These are phyloP conservation scores for Parasitella parasitica DNA, from an alignment of 371 early-diverging fungal genomes.

Conservation along the genomic window DNA sequence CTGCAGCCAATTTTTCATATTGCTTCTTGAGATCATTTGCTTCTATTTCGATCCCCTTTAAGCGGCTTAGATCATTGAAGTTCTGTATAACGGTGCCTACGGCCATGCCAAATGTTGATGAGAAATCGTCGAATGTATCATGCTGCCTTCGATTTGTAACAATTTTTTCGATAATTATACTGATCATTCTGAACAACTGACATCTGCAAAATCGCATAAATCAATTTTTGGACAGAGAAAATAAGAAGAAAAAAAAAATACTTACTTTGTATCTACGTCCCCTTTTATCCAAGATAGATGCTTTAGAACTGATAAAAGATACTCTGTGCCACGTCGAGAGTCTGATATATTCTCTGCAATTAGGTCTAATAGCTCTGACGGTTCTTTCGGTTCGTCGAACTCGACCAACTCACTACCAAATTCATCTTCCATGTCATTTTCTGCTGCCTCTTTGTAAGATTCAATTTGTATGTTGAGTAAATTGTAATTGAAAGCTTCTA, in stretches of 20 bases:
- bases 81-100: slow-evolving; percentile 59
- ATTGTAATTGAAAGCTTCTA: slow-evolving; percentile 63
- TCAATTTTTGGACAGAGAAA: background rate
- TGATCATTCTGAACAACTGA: slow-evolving; percentile 76
- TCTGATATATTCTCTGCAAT: slow-evolving; percentile 62
- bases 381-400: slow-evolving; percentile 48
- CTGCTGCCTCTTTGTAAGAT: slow-evolving; percentile 69
- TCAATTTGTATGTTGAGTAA: slow-evolving; percentile 70
- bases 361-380: slow-evolving; percentile 67
- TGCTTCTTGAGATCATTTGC: slow-evolving; percentile 40
- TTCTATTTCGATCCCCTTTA: slow-evolving; percentile 54
- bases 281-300: slow-evolving; percentile 74
- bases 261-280: slow-evolving; percentile 54
- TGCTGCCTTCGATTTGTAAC: slow-evolving; percentile 70
- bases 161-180: slow-evolving; percentile 71
- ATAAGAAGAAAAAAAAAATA: background rate
- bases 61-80: slow-evolving; percentile 69
- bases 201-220: slow-evolving; percentile 25
- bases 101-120: slow-evolving; percentile 23
- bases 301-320: slow-evolving; percentile 67
- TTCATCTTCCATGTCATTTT: slow-evolving; percentile 55
- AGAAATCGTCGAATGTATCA: slow-evolving; percentile 51
- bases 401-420: slow-evolving; percentile 22
- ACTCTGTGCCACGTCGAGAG: slow-evolving; percentile 63
- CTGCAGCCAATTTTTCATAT: slow-evolving; percentile 17